phyloP scores from a whole-genome alignment of 495 filamentous ascomycete genomes.

The Neurospora sp. region DNA sequence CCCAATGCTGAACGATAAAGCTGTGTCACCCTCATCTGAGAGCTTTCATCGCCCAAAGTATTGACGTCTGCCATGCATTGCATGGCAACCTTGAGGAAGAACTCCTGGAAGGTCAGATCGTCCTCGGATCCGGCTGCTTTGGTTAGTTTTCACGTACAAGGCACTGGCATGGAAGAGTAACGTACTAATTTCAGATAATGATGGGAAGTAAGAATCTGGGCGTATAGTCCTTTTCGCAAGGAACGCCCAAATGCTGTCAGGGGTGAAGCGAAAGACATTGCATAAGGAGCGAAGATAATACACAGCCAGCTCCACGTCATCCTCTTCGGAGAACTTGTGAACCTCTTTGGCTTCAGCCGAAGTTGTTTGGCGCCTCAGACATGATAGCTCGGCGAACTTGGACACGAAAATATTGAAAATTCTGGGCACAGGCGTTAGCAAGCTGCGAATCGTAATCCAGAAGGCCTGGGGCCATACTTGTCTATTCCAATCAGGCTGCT shows the following conservation, averaged over 20 bases:
- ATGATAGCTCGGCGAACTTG: slow-evolving; percentile 43
- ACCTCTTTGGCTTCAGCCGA: not conserved
- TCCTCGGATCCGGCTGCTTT: slow-evolving; percentile 35
- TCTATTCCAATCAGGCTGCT: slow-evolving; percentile 60
- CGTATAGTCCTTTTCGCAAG: slow-evolving; percentile 40
- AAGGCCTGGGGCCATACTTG: slow-evolving; percentile 32
- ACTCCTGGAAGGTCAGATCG: slow-evolving; percentile 47
- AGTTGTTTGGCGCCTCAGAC: slow-evolving; percentile 34
- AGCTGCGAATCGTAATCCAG: not conserved
- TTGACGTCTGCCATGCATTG: slow-evolving; percentile 43
- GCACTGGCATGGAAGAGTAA: not conserved
- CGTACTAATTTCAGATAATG: slow-evolving; percentile 37
- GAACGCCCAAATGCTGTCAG: slow-evolving; percentile 50
- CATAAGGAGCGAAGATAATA: slow-evolving; percentile 71
- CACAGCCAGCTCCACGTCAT: slow-evolving; percentile 64
- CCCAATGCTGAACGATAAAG: slow-evolving; percentile 62
- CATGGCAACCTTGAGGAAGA: slow-evolving; percentile 50
- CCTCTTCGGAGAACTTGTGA: slow-evolving; percentile 29
- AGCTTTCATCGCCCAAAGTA: slow-evolving; percentile 20
- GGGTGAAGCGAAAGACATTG: slow-evolving; percentile 56
- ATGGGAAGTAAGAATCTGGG: slow-evolving; percentile 23
- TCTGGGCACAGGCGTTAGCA: not conserved
- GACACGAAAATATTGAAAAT: slow-evolving; percentile 46
- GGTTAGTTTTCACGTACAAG: slow-evolving; percentile 10
- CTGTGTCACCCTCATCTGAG: slow-evolving; percentile 37